Evolutionary conservation across 2,329 filamentous ascomycete species (phyloP).

Genomic region (Tolypocladium pustulatum): DNA sequence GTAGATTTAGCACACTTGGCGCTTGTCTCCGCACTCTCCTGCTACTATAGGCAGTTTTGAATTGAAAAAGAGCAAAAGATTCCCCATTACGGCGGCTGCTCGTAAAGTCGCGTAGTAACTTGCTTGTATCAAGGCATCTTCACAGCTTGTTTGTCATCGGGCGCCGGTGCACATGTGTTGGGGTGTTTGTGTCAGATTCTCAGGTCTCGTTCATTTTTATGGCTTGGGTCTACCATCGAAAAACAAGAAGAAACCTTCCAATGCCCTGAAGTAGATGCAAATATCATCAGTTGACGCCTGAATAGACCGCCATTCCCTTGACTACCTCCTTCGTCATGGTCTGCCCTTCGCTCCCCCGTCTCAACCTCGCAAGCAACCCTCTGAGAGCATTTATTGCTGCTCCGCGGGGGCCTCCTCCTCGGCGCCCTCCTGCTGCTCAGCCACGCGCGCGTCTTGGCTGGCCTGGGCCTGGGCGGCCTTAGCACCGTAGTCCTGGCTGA

Average conservation of each 20-base stretch:
- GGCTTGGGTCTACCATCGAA: conserved; percentile 26
- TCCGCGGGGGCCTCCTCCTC: conserved; percentile 22
- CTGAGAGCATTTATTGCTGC: conserved; percentile 24
- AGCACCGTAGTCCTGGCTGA: conserved; percentile 97
- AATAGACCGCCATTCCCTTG: conserved; percentile 25
- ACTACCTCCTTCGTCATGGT: conserved; percentile 11
- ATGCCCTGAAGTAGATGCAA: conserved; percentile 28
- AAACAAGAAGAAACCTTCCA: conserved; percentile 27
- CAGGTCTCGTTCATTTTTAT: conserved; percentile 25
- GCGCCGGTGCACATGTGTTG: background rate
- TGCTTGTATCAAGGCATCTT: background rate
- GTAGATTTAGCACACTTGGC: background rate
- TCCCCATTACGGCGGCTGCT: background rate
- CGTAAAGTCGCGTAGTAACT: background rate
- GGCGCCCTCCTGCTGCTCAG: conserved; percentile 48
- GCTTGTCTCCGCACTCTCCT: background rate
- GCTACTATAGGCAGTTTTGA: background rate
- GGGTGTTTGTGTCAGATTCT: conserved; percentile 16
- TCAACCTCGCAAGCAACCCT: conserved; percentile 8
- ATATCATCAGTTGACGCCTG: conserved; percentile 30
- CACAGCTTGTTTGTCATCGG: background rate
- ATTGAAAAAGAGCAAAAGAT: background rate
- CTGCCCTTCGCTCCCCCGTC: conserved; percentile 10
- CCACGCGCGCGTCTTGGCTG: conserved; percentile 48
- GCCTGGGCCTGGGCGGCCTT: conserved; percentile 68